These are phyloP conservation scores for Carex littledalei DNA, from an alignment of 176 grass and related monocot genomes.

Conservation along the genomic window DNA sequence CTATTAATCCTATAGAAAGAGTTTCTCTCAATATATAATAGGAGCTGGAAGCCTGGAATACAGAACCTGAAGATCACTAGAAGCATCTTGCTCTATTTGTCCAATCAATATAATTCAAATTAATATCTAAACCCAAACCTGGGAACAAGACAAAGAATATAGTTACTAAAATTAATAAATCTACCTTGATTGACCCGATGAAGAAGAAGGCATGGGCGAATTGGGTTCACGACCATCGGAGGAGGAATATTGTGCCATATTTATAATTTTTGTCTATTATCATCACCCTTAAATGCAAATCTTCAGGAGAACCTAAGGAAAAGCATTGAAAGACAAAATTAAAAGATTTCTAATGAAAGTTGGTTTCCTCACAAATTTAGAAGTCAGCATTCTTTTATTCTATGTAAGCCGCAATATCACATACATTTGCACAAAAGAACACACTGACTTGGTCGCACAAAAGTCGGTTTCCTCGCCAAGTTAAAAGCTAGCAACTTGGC, in stretches of 20 bases:
- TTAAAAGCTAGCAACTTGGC: neutral
- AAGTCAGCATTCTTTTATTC: neutral
- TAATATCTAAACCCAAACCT: neutral
- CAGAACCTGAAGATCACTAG: neutral
- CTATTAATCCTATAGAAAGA: neutral
- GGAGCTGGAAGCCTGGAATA: neutral
- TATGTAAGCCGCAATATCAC: neutral
- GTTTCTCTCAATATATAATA: neutral
- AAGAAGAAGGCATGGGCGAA: conserved; percentile 61
- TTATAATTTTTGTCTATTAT: conserved; percentile 18
- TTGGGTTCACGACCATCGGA: conserved; percentile 29
- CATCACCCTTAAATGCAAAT: conserved; percentile 11
- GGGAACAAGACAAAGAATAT: neutral
- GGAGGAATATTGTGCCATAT: conserved; percentile 42
- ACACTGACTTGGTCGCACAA: neutral
- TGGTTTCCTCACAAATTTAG: neutral
- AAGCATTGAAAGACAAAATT: conserved; percentile 1
- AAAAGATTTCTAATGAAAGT: neutral
- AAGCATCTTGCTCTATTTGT: conserved; percentile 1
- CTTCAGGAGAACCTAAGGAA: neutral
- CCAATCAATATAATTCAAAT: neutral
- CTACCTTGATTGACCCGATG: conserved; percentile 85
- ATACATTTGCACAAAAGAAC: neutral
- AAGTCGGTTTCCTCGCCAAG: neutral
- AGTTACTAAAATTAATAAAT: neutral